A percentile compares a stretch with the other conserved stretches of the same genome.
phyloP scores from a whole-genome alignment of 2,329 filamentous ascomycete genomes.

The Penicillium sp. region DNA sequence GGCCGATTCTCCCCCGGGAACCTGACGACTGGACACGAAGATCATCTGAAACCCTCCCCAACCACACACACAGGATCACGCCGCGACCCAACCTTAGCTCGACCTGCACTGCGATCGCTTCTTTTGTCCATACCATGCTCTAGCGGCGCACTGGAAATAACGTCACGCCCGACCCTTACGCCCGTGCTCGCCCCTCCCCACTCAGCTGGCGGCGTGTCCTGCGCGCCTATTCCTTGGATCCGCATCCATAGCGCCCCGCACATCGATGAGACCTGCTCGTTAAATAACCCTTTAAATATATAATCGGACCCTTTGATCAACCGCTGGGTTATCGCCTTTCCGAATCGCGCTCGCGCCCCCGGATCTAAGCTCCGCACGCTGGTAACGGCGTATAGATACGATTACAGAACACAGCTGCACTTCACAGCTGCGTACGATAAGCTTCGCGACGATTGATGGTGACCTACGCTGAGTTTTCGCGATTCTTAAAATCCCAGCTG shows the following conservation, averaged over 20 bases:
- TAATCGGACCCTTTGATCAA: neutral
- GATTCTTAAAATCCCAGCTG: conserved; percentile 15
- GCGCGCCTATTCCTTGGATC: neutral
- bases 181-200: neutral
- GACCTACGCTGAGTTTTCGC: conserved; percentile 4
- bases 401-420: conserved; percentile 3
- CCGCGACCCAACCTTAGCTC: neutral
- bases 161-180: neutral
- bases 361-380: conserved; percentile 12
- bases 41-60: conserved; percentile 1
- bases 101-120: neutral
- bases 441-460: conserved; percentile 25
- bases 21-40: conserved; percentile 1
- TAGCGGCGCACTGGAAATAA: neutral
- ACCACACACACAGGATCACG: neutral
- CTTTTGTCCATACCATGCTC: neutral
- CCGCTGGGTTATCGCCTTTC: neutral
- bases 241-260: conserved; percentile 1
- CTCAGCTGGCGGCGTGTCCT: neutral
- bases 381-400: conserved; percentile 11
- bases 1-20: neutral
- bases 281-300: neutral
- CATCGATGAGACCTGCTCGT: conserved; percentile 7
- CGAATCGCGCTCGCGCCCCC: neutral
- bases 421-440: conserved; percentile 7